Base-by-base conservation (phyloP, 441 rosid species). In the Jatropha podagrica region DNA sequence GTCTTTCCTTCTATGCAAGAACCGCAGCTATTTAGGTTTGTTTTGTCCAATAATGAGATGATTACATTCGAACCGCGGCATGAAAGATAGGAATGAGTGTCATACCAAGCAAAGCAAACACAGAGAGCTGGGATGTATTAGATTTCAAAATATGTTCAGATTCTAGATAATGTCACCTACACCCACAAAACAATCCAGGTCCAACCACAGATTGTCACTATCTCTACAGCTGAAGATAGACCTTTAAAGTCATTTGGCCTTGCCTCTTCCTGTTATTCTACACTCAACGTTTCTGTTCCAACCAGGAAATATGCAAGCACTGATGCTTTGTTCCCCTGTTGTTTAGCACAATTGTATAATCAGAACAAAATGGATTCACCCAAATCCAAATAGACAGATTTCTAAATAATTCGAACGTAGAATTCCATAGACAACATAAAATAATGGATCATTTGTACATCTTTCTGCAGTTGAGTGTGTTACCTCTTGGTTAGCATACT, bases 261-360 rank as follows among this genome's bases (percentile, higher is more conserved):
- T 54, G 79, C 49, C 41, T 68, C 18, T 76, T 69, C 14, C 63
- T 74, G 15, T 74, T 27, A 69, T 8, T 73, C 71, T 56, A 87
- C 62, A 52, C 77, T 82, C 54, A 85, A 73, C 72, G 23, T 73
- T 48, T 87, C 86, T 56, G 32, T 46, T 79, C 60, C 77, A 85
- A 15, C 78, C 67, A 68, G 88, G 88, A 56, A 85, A 66, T 41
- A 56, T 40, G 73, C 85, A 51, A 91, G 85, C 68, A 89, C 84
- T 2, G 84, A 84, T 37, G 91, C 94, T 81, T 91, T 88, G 76
- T 86, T 87, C 65, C 70, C 81, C 92, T 88, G 88, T 77, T 61
- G 37, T 49, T 77, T 59, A 38, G 59, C 52, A 42, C 48, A 51
- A 42, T n/a, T 49, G 5, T 76, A 32, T 75, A 60, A 61, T 17